Evolutionary conservation across 2,329 filamentous ascomycete genomes (phyloP), one percentile per base, ranked within the genome.

Genomic region (Penicillium rolfsii): DNA sequence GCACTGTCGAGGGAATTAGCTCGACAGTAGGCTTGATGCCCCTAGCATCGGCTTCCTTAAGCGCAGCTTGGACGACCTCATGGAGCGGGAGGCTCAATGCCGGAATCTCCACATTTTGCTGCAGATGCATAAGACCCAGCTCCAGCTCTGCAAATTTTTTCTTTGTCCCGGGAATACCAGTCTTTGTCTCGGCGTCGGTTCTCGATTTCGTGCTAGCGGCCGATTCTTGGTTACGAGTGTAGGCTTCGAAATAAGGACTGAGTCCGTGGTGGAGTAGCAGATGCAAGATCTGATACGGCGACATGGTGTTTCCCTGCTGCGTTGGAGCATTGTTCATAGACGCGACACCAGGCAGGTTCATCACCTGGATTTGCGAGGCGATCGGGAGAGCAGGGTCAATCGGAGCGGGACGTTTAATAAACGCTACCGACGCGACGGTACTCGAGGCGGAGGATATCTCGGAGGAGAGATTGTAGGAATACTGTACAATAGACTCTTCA

Each of bases 61-160:
- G 82, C 12, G 92, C 93, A 65, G 83, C 86, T 78, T 96, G 92
- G 22, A 99, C 92, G 35, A 96, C 85, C 30, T 93, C 90, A 72
- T 97, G 93, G 67, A 97, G 89, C 11, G 91, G 88, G 64, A 99
- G 82, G 19, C 91, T 90, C 55, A 98, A 85, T 70, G 96, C 92
- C 22, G 95, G 95, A 56, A 99, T 98, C 77, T 99, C 96, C 58
- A 97, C 93, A 77, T 99, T 98, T 77, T 99, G 93, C 78, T 97
- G 93, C 57, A 99, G 83, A 73, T 99, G 94, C 60, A 93, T 84
- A 71, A 99, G 81, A 68, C 90, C 95, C 69, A 97, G 84, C 76
- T 97, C 93, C 68, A 99, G 80, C 76, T 99, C 96, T 54, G 94
- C 95, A 76, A 98, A 89, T 73, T 93, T 91, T 85, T 97, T 97